Percentiles rank a stretch among this genome's conserved stretches.
Conservation (phyloP, 108 stramenopile genomes). For the Skeletonema tropicum region DNA sequence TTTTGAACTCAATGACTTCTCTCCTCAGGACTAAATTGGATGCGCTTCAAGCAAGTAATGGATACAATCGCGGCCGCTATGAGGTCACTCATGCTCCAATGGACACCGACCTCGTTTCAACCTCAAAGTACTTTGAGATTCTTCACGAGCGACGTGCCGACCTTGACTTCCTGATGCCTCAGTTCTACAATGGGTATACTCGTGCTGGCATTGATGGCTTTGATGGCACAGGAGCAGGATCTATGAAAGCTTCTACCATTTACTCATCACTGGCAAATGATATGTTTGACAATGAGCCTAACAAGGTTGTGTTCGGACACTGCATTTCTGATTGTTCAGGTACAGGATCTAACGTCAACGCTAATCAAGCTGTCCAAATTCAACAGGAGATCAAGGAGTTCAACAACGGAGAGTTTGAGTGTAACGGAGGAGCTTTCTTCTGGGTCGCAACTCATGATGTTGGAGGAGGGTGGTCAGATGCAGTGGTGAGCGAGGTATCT, state of each 20-base stretch:
- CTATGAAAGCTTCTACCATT: slow-evolving; percentile 19
- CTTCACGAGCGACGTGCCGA: slow-evolving; percentile 30
- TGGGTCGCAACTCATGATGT: slow-evolving; percentile 58
- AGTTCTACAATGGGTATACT: slow-evolving; percentile 63
- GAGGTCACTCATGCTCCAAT: slow-evolving; percentile 67
- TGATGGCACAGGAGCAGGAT: slow-evolving; percentile 21
- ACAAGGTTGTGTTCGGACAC: slow-evolving; percentile 61
- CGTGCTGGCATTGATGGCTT: slow-evolving; percentile 49
- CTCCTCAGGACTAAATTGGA: slow-evolving; percentile 49
- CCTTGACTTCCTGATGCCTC: slow-evolving; percentile 64
- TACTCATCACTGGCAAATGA: slow-evolving; percentile 45
- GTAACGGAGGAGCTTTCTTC: slow-evolving; percentile 65
- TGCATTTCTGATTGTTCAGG: slow-evolving; percentile 58
- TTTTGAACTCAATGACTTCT: slow-evolving; percentile 39
- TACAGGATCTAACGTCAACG: slow-evolving; percentile 40
- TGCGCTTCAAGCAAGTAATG: slow-evolving; percentile 28
- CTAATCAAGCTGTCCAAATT: slow-evolving; percentile 38
- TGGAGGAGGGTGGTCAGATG: slow-evolving; percentile 48
- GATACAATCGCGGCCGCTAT: slow-evolving; percentile 47
- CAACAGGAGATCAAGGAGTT: slow-evolving; percentile 31
- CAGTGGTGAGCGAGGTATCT: slow-evolving; percentile 17
- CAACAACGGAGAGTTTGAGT: slow-evolving; percentile 33
- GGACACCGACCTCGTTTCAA: slow-evolving; percentile 56
- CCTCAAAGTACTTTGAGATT: slow-evolving; percentile 51
- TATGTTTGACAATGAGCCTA: slow-evolving; percentile 55